phyloP scores from a whole-genome alignment of 495 filamentous ascomycete species.

The Penicillium angulare region DNA sequence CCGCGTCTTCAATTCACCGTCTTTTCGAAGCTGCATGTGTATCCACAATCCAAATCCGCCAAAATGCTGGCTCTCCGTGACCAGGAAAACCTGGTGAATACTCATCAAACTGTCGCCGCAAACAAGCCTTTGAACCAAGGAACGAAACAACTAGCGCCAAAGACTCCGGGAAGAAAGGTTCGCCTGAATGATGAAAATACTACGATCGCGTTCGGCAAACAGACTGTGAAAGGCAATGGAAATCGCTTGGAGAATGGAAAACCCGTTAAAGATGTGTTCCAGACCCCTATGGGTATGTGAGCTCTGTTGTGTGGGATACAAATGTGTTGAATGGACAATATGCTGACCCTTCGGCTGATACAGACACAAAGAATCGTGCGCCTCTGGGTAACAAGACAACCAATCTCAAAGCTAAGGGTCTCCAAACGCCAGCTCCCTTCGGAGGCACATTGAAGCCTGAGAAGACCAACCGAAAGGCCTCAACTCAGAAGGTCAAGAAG shows the following conservation, averaged over 20 bases:
- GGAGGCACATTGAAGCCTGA: conserved; percentile 43
- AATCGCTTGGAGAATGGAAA: conserved; percentile 68
- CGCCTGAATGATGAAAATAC: conserved; percentile 87
- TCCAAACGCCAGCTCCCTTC: conserved; percentile 60
- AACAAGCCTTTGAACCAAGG: conserved; percentile 75
- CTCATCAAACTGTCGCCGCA: conserved; percentile 72
- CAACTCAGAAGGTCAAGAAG: conserved; percentile 52
- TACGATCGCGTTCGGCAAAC: conserved; percentile 58
- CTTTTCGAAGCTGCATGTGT: conserved; percentile 23
- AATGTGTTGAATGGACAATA: background rate
- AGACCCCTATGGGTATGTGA: conserved; percentile 77
- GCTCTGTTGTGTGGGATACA: background rate
- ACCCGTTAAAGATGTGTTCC: conserved; percentile 63
- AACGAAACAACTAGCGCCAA: conserved; percentile 60
- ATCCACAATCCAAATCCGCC: conserved; percentile 23
- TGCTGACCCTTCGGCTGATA: conserved; percentile 26
- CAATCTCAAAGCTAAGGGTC: conserved; percentile 78
- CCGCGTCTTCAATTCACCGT: conserved; percentile 5
- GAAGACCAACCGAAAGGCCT: conserved; percentile 47
- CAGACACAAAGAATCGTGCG: conserved; percentile 71
- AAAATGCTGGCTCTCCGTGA: conserved; percentile 78
- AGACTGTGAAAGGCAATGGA: conserved; percentile 60
- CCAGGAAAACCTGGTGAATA: conserved; percentile 85
- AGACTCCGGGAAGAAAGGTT: conserved; percentile 83
- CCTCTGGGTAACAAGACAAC: conserved; percentile 92